A percentile compares a stretch with the other conserved stretches of the same genome.
Evolutionary conservation across 176 grass and related monocot genomes (phyloP).

Genomic region (Coix lacrymajobi): DNA sequence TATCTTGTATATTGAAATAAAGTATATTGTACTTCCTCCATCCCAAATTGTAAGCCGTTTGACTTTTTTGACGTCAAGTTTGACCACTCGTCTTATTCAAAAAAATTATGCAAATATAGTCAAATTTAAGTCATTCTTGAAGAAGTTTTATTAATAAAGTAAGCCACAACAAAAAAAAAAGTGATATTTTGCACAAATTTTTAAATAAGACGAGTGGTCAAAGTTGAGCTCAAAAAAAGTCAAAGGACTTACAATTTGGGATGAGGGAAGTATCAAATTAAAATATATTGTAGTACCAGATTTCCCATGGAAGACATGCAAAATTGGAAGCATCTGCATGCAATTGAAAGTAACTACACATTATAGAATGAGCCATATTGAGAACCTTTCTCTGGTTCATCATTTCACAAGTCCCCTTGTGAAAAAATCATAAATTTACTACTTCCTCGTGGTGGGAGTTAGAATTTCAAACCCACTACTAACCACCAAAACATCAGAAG

Average conservation of each 20-base stretch:
- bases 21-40: neutral
- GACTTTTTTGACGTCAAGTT: too few species aligned
- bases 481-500: neutral
- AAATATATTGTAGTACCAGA: neutral
- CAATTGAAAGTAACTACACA: neutral
- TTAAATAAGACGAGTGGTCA: too few species aligned
- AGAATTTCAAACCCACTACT: neutral
- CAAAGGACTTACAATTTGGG: too few species aligned
- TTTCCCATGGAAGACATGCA: neutral
- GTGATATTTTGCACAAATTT: too few species aligned
- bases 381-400: neutral
- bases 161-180: too few species aligned
- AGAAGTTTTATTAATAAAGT: too few species aligned
- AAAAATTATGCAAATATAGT: too few species aligned
- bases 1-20: neutral
- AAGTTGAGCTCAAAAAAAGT: too few species aligned
- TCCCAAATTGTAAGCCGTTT: too few species aligned
- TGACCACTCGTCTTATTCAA: too few species aligned
- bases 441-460: neutral
- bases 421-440: neutral
- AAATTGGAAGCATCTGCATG: neutral
- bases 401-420: neutral
- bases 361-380: neutral
- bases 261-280: too few species aligned
- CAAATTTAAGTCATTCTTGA: too few species aligned